Evolutionary conservation across 192 early-diverging fungal species (phyloP).

Genomic region (Fimicolochytrium jonesii): DNA sequence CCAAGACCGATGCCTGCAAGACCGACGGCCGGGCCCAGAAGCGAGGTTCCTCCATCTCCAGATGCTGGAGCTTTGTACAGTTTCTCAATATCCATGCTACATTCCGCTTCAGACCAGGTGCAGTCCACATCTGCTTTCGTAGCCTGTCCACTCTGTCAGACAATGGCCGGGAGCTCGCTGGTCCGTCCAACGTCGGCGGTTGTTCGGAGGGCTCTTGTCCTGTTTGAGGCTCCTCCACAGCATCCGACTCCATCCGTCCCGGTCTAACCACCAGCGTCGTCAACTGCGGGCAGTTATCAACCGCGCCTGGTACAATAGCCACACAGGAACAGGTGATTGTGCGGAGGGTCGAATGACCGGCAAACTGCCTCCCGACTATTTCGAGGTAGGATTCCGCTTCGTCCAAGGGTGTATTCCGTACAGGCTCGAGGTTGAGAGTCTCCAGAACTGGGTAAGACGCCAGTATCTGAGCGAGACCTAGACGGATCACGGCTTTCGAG

Average conservation of each 20-base stretch:
- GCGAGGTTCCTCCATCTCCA: not conserved
- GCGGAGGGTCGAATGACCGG: not conserved
- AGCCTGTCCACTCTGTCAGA: no score
- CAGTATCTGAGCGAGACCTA: not conserved
- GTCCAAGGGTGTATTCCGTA: not conserved
- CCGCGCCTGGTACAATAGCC: constrained; percentile 8
- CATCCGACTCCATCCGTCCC: not conserved
- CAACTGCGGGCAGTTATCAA: constrained; percentile 2
- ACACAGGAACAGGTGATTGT: not conserved
- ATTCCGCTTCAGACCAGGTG: not conserved
- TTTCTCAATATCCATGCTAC: not conserved
- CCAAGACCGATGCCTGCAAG: not conserved
- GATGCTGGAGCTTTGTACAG: not conserved
- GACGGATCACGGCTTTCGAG: not conserved
- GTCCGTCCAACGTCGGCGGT: not conserved
- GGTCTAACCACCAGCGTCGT: not conserved
- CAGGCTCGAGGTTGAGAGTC: not conserved
- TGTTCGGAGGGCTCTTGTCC: not conserved
- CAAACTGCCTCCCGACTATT: constrained; percentile 1
- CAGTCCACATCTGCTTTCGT: not conserved
- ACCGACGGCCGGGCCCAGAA: not conserved
- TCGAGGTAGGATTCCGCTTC: not conserved
- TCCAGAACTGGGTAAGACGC: not conserved
- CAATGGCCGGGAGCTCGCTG: not conserved
- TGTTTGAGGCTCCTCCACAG: not conserved